Evolutionary conservation across 2,329 filamentous ascomycete genomes (phyloP), one percentile per base, ranked within the genome.

Genomic region (Penicillium concentricum): DNA sequence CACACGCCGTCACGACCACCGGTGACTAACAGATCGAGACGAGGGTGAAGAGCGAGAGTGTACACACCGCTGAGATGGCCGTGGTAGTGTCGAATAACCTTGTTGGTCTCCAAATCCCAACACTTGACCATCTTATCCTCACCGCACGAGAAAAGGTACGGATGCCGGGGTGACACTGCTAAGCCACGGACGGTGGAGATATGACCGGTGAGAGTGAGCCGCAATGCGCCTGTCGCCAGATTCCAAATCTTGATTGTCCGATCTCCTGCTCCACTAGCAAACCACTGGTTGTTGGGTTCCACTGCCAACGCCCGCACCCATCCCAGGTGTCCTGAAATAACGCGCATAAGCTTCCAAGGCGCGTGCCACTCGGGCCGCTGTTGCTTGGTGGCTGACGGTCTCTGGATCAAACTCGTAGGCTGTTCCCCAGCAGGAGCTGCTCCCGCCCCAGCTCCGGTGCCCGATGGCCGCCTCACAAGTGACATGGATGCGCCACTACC

Each of bases 41-140:
- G 96, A 0, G 94, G 94, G 72, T 99, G 94, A n/a, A 99, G 79
- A 2, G 90, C 85, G 6, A 99, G 81, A 0, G 92, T 92, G 77
- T 99, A 99, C 4, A 99, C 94, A 62, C 94, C 94, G 67, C 91
- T 96, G 22, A 99, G 80, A 77, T 99, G 94, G 18, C 95, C 95
- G 73, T 99, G 94, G 74, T 97, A 99, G 76, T 97, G 92, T 38
- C 93, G 86, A 70, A 97, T 97, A 58, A 99, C 94, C 76, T 97
- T 97, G 80, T 99, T 99, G n/a, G 93, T 97, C 76, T 99, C 94
- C 63, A 99, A 79, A 78, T 99, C 94, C 94, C 94, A 99, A 78
- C 94, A 99, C 77, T 99, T 99, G 61, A 99, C 94, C 92, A 97
- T 97, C 80, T 99, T 99, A 74, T 99, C 94, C 76, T 99, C 94